phyloP scores from a whole-genome alignment of 345 rosid species.

The Boechera divaricarpa region DNA sequence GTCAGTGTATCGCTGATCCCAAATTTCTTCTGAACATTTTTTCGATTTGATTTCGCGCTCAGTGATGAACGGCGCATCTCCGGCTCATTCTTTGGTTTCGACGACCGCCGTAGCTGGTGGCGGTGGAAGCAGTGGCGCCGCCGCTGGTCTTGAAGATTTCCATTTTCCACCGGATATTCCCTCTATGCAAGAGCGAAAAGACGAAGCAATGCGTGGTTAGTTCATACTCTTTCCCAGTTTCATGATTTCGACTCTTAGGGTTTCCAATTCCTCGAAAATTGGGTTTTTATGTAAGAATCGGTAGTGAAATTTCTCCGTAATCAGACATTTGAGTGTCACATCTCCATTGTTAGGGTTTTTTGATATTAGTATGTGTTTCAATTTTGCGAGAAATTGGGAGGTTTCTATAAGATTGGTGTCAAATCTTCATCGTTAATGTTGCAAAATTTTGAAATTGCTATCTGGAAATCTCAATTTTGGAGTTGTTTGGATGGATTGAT shows the following conservation, averaged over 20 bases:
- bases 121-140: constrained; percentile 57
- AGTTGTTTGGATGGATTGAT: background rate
- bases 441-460: background rate
- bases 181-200: constrained; percentile 57
- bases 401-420: background rate
- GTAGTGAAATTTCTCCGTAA: background rate
- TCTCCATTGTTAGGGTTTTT: constrained; percentile 13
- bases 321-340: background rate
- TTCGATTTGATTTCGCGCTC: constrained; percentile 10
- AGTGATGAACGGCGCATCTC: constrained; percentile 73
- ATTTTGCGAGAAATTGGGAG: background rate
- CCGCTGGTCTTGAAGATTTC: constrained; percentile 61
- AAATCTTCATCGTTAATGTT: background rate
- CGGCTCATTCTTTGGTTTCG: constrained; percentile 72
- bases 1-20: background rate
- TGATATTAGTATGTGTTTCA: background rate
- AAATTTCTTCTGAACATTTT: background rate
- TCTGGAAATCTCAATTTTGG: background rate
- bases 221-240: background rate
- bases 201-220: constrained; percentile 49
- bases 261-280: background rate
- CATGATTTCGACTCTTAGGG: background rate
- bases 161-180: constrained; percentile 67
- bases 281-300: background rate
- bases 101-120: constrained; percentile 75